Evolutionary conservation across 208 protist genomes (phyloP), one percentile per base, ranked within the genome.

Genomic region (Porcisia hertigi): DNA sequence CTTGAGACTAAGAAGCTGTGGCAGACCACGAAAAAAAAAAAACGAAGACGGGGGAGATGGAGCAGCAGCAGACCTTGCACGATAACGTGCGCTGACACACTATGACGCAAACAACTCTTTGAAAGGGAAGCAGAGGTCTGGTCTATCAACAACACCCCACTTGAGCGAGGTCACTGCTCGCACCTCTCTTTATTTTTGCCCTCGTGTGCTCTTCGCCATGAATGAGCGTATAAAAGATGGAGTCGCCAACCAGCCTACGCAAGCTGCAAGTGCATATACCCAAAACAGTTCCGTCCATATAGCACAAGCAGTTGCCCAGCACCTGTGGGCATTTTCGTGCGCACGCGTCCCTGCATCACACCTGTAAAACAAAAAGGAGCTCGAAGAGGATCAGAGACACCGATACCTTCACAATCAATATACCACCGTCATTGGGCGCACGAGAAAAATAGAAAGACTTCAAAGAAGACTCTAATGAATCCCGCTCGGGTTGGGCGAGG

Each of bases 381-480:
- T 3, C 16, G n/a, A 45, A 36, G 36, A 14, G 18, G 60, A 43
- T 45, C 63, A 67, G 20, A 25, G 18, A 18, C 1, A 49, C 7
- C n/a, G 41, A 49, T 7, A 6, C 34, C 9, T 23, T 25, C 63
- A 30, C 41, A 47, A 14, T 25, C 14, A 43, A 16, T 14, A 12
- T 18, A 23, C 18, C 5, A n/a, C 6, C 41, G 1, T 8, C 36
- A 34, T 20, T 3, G 18, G 63, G 41, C 30, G 30, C 30, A 30
- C 30, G n/a, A 64, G 5, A 63, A 49, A 39, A 75, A 66, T 65
- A 34, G 41, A 75, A 47, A 57, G 39, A 12, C 41, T 36, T 67
- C 39, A 14, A 34, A n/a, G 23, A 18, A 67, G 7, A 67, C 63
- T n/a, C 6, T n/a, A 43, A 18, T 20, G 23, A n/a, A 47, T 67